These are phyloP conservation scores for Cercospora zeina DNA, from an alignment of 2,329 filamentous ascomycete species.

Conservation along the genomic window DNA sequence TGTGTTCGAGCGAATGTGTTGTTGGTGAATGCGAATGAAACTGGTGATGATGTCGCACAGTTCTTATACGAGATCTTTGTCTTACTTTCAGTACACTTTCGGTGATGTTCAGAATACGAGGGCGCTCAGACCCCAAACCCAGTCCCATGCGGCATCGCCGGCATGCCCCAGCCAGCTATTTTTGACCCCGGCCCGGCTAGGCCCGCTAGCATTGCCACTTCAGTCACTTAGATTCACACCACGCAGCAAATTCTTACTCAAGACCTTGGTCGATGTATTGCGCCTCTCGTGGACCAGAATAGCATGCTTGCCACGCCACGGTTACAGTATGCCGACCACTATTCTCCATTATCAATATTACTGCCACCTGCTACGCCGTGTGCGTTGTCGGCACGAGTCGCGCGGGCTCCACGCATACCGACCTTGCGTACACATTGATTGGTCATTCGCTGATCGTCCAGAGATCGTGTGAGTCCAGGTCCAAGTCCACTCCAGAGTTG, in stretches of 20 bases:
- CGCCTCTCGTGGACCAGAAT: conserved; percentile 4
- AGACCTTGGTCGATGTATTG: not conserved
- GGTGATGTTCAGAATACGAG: not conserved
- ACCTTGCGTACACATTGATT: not conserved
- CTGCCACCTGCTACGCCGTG: not conserved
- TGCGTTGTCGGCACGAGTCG: not conserved
- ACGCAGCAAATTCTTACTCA: not conserved
- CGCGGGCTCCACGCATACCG: not conserved
- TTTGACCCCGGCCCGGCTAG: not conserved
- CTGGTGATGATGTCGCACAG: not conserved
- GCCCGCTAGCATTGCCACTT: conserved; percentile 1
- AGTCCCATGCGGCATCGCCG: not conserved
- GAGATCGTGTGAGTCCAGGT: conserved; percentile 18
- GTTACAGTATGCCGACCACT: not conserved
- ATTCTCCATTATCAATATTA: not conserved
- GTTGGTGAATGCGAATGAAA: not conserved
- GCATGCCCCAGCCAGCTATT: conserved; percentile 3
- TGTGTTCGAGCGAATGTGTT: not conserved
- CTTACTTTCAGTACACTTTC: not conserved
- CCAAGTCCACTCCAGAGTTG: conserved; percentile 22
- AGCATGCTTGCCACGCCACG: not conserved
- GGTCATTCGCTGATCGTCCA: conserved; percentile 22
- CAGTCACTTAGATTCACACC: conserved; percentile 6
- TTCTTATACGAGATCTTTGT: not conserved
- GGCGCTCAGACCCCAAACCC: not conserved